Evolutionary conservation across 2,329 filamentous ascomycete species (phyloP).

Genomic region (Lecanicillium sp.): DNA sequence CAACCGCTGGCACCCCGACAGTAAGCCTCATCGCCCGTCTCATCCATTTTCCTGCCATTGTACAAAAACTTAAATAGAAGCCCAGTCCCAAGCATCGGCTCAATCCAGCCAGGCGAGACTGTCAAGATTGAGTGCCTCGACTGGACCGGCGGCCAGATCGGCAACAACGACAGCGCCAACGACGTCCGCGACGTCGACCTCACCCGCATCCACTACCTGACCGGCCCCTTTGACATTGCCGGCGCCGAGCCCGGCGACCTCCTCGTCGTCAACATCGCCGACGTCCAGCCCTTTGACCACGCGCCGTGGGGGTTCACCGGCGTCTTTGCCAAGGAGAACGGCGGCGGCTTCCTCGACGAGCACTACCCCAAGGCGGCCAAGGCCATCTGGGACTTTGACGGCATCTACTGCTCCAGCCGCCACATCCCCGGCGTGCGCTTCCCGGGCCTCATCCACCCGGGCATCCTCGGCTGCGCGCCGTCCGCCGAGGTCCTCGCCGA

Average conservation of each 20-base stretch:
- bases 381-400: constrained; percentile 53
- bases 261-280: constrained; percentile 82
- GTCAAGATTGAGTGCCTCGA: constrained; percentile 93
- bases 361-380: constrained; percentile 72
- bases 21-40: constrained; percentile 38
- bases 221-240: constrained; percentile 82
- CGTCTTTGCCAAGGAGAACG: constrained; percentile 72
- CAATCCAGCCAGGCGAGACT: constrained; percentile 75
- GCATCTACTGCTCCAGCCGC: constrained; percentile 68
- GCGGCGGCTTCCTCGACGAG: constrained; percentile 84
- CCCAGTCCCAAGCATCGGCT: constrained; percentile 66
- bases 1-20: constrained; percentile 90
- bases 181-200: constrained; percentile 81
- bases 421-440: constrained; percentile 87
- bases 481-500: constrained; percentile 68
- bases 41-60: background rate
- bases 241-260: constrained; percentile 80
- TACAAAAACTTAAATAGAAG: background rate
- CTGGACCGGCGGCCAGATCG: constrained; percentile 79
- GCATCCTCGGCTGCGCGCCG: constrained; percentile 84
- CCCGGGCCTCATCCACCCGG: constrained; percentile 83
- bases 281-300: constrained; percentile 82
- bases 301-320: constrained; percentile 89
- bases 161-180: constrained; percentile 84
- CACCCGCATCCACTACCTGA: constrained; percentile 80